phyloP scores from a whole-genome alignment of 192 early-diverging fungal genomes.

The Polychytrium aggregatum region DNA sequence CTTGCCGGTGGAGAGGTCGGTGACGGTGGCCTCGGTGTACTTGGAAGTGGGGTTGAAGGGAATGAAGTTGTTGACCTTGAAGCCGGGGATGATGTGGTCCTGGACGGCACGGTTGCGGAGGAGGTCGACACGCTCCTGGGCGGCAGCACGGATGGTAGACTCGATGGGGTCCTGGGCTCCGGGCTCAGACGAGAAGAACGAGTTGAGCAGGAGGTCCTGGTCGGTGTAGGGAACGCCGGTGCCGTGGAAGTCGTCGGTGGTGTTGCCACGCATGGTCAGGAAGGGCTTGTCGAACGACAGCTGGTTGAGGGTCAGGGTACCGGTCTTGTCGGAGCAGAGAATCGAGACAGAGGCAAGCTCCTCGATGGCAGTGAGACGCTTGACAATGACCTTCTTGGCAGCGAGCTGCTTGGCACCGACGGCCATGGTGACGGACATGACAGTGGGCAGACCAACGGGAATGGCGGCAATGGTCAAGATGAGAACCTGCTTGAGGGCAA shows the following conservation, averaged over 20 bases:
- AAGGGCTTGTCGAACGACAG: slow-evolving; percentile 79
- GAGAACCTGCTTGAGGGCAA: slow-evolving; percentile 55
- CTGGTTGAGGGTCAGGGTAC: slow-evolving; percentile 87
- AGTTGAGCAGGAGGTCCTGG: slow-evolving; percentile 69
- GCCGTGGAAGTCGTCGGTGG: slow-evolving; percentile 56
- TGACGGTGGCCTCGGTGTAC: slow-evolving; percentile 81
- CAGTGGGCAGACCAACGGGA: slow-evolving; percentile 84
- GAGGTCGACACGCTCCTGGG: slow-evolving; percentile 57
- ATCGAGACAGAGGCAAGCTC: slow-evolving; percentile 84
- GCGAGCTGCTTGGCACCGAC: slow-evolving; percentile 79
- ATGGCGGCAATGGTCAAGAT: slow-evolving; percentile 89
- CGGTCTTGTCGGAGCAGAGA: slow-evolving; percentile 91
- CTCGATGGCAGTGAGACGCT: slow-evolving; percentile 88
- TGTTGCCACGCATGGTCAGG: slow-evolving; percentile 34
- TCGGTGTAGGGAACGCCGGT: slow-evolving; percentile 46
- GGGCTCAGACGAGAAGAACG: slow-evolving; percentile 72
- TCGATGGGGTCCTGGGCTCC: slow-evolving; percentile 87
- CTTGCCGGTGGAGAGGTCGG: slow-evolving; percentile 55
- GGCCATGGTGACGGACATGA: slow-evolving; percentile 91
- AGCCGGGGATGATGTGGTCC: slow-evolving; percentile 74
- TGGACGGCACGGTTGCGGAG: slow-evolving; percentile 48
- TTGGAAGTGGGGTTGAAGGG: slow-evolving; percentile 92
- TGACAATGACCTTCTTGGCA: slow-evolving; percentile 83
- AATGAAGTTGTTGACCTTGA: slow-evolving; percentile 79
- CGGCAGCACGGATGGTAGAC: slow-evolving; percentile 70